Evolutionary conservation across 176 grass and related monocot species (phyloP).

Genomic region (Musa troglodytarum): DNA sequence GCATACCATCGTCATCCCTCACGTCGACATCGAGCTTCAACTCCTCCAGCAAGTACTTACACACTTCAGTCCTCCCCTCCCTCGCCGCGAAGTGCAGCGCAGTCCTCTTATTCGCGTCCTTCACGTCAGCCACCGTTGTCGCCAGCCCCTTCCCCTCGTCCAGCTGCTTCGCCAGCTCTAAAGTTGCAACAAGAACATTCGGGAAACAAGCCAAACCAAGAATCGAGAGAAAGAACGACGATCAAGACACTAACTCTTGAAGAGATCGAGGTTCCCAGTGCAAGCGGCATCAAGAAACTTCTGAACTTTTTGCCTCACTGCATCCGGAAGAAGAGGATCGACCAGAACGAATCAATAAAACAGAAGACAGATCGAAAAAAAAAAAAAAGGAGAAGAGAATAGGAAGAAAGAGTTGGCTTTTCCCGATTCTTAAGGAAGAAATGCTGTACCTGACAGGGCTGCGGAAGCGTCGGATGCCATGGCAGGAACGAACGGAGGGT

Average conservation of each 20-base stretch:
- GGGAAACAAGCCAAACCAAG: neutral
- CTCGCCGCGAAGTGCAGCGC: slow-evolving; percentile 82
- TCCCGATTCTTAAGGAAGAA: neutral
- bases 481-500: neutral
- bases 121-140: slow-evolving; percentile 40
- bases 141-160: slow-evolving; percentile 73
- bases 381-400: neutral
- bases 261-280: slow-evolving; percentile 52
- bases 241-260: slow-evolving; percentile 42
- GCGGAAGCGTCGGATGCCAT: slow-evolving; percentile 32
- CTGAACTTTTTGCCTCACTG: slow-evolving; percentile 77
- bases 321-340: neutral
- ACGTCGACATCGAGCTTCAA: slow-evolving; percentile 67
- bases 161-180: slow-evolving; percentile 52
- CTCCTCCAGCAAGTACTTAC: slow-evolving; percentile 62
- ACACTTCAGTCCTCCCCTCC: slow-evolving; percentile 56
- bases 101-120: slow-evolving; percentile 74
- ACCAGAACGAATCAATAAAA: neutral
- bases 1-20: slow-evolving; percentile 69
- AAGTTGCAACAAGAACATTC: neutral
- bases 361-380: neutral
- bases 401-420: neutral
- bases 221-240: neutral
- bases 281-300: slow-evolving; percentile 72
- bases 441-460: slow-evolving; percentile 33